Percentiles rank a stretch among this genome's conserved stretches.
These are phyloP conservation scores for Talaromyces sp. DNA, from an alignment of 2,329 filamentous ascomycete species.

Conservation along the genomic window DNA sequence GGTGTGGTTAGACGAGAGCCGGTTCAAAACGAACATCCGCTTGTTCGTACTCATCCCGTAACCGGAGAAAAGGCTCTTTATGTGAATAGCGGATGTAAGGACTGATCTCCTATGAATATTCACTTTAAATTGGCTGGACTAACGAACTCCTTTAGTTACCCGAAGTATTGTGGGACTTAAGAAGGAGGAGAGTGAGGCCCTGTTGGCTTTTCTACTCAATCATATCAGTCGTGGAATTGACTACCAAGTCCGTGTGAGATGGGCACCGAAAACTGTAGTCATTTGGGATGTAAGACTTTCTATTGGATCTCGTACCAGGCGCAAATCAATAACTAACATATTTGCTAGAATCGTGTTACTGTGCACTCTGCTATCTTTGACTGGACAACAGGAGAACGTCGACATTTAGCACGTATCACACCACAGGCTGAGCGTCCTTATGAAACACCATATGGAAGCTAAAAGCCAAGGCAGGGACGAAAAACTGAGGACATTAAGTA, in stretches of 20 bases:
- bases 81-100: conserved; percentile 28
- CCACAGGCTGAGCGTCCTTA: conserved; percentile 20
- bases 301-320: conserved; percentile 26
- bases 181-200: conserved; percentile 35
- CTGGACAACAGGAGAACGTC: conserved; percentile 20
- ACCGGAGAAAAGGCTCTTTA: conserved; percentile 30
- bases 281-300: conserved; percentile 34
- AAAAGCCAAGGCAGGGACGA: background rate
- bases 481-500: background rate
- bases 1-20: conserved; percentile 25
- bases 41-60: conserved; percentile 28
- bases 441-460: conserved; percentile 6
- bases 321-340: conserved; percentile 9
- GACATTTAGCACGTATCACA: conserved; percentile 24
- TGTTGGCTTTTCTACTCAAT: conserved; percentile 34
- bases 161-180: conserved; percentile 37
- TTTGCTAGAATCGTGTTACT: conserved; percentile 32
- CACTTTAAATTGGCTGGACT: background rate
- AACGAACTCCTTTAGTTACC: background rate
- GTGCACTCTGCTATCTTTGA: conserved; percentile 31
- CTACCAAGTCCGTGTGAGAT: conserved; percentile 22
- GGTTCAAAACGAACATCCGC: conserved; percentile 25
- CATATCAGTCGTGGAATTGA: conserved; percentile 9
- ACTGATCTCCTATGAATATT: background rate
- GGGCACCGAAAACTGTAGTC: conserved; percentile 21